These are phyloP conservation scores for Suaeda aralocaspica DNA, from an alignment of 148 eudicot genomes.

Conservation along the genomic window DNA sequence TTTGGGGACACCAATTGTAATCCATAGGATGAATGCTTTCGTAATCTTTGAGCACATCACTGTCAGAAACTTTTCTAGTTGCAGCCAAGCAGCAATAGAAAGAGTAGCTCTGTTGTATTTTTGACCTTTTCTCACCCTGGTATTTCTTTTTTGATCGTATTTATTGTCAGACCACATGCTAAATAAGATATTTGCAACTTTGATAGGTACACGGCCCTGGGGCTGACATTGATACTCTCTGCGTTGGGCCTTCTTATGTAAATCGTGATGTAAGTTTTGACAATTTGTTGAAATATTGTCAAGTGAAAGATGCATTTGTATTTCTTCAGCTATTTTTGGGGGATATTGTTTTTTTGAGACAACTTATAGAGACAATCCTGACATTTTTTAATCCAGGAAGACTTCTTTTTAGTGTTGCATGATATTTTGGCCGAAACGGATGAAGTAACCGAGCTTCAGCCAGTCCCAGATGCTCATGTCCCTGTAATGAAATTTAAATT, in stretches of 20 bases:
- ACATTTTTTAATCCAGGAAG: slow-evolving; percentile 43
- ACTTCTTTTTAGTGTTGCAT: slow-evolving; percentile 58
- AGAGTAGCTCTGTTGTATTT: background rate
- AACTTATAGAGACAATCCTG: background rate
- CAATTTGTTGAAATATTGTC: slow-evolving; percentile 3
- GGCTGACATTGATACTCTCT: slow-evolving; percentile 79
- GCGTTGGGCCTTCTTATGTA: slow-evolving; percentile 87
- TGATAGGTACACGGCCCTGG: slow-evolving; percentile 88
- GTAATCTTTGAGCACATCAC: background rate
- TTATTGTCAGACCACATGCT: background rate
- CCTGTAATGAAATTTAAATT: slow-evolving; percentile 88
- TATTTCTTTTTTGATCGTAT: background rate
- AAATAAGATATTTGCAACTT: background rate
- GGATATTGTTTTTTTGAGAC: background rate
- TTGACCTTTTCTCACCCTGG: background rate
- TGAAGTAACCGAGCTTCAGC: slow-evolving; percentile 82
- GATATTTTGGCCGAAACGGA: slow-evolving; percentile 53
- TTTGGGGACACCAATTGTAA: background rate
- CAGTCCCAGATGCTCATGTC: slow-evolving; percentile 92
- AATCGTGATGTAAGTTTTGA: slow-evolving; percentile 63
- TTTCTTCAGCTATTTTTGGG: slow-evolving; percentile 1
- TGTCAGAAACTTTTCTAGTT: background rate
- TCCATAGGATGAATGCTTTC: background rate
- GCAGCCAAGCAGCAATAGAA: background rate
- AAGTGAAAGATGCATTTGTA: slow-evolving; percentile 7